Percentiles rank a stretch among this genome's conserved stretches.
These are phyloP conservation scores for Hypoxylon rickii DNA, from an alignment of 495 filamentous ascomycete genomes.

Conservation along the genomic window DNA sequence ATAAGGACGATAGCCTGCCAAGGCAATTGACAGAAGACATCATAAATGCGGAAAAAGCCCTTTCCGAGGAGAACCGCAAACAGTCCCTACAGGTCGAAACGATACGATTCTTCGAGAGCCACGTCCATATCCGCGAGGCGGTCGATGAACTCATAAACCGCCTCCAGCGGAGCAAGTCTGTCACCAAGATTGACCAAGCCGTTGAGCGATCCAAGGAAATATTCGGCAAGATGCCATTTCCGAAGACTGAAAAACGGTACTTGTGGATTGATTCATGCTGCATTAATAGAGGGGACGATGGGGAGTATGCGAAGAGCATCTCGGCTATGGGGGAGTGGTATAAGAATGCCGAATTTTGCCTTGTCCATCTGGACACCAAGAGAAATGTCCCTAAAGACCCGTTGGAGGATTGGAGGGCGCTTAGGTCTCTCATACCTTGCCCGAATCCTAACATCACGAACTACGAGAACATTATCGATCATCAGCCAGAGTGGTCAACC, in stretches of 20 bases:
- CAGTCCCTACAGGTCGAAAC: conserved; percentile 15
- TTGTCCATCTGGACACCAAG: conserved; percentile 51
- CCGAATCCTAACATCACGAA: conserved; percentile 22
- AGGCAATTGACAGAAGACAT: conserved; percentile 2
- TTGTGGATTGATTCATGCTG: conserved; percentile 57
- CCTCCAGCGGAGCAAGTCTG: conserved; percentile 46
- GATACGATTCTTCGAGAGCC: conserved; percentile 35
- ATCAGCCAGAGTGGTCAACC: conserved; percentile 45
- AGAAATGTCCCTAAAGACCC: conserved; percentile 17
- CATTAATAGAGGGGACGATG: conserved; percentile 50
- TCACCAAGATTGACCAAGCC: conserved; percentile 44
- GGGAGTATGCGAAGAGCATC: conserved; percentile 48
- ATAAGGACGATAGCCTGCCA: background rate
- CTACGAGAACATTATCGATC: conserved; percentile 28
- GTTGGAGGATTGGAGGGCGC: conserved; percentile 13
- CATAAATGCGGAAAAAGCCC: conserved; percentile 3
- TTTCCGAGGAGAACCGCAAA: conserved; percentile 10
- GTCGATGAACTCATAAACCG: conserved; percentile 43
- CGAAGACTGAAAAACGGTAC: conserved; percentile 44
- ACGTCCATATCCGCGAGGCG: conserved; percentile 39
- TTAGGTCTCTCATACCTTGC: conserved; percentile 1
- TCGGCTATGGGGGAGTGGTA: conserved; percentile 58
- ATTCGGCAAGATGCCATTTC: conserved; percentile 44
- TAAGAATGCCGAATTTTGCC: conserved; percentile 50
- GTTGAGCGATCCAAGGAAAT: conserved; percentile 41